These are phyloP conservation scores for Zygosaccharomyces rouxii DNA, from an alignment of 805 yeast species.

Conservation along the genomic window DNA sequence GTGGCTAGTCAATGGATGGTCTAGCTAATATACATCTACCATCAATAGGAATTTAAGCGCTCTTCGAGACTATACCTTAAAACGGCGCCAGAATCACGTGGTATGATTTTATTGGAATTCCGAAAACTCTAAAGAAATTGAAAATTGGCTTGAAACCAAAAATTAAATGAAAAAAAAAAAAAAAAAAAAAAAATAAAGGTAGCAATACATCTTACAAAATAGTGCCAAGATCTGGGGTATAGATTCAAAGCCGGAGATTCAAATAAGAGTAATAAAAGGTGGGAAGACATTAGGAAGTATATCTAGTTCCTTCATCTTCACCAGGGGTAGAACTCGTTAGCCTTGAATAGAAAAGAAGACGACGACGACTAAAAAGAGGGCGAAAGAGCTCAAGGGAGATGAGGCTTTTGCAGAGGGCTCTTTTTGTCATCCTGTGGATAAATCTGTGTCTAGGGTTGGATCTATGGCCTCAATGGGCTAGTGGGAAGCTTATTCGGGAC, in stretches of 20 bases:
- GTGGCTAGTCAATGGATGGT: neutral
- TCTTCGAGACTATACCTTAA: neutral
- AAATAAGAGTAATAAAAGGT: neutral
- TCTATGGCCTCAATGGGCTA: conserved; percentile 6
- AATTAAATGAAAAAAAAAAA: neutral
- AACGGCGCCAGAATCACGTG: neutral
- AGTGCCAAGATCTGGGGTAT: neutral
- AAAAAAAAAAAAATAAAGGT: neutral
- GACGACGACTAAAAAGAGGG: neutral
- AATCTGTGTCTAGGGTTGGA: conserved; percentile 4
- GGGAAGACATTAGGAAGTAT: neutral
- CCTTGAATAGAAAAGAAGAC: neutral
- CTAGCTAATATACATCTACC: no score
- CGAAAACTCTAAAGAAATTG: neutral
- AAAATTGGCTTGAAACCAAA: neutral
- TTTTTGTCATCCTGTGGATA: conserved; percentile 5
- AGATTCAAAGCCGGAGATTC: neutral
- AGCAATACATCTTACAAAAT: neutral
- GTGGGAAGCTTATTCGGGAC: neutral
- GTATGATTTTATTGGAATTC: neutral
- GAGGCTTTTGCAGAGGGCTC: conserved; percentile 1
- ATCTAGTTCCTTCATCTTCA: conserved; percentile 1
- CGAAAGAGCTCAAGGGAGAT: neutral
- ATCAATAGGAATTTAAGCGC: neutral
- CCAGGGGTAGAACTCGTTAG: neutral